These are phyloP conservation scores for Cryptococcus sp. DNA, from an alignment of 1,284 basidiomycete genomes.

Conservation along the genomic window DNA sequence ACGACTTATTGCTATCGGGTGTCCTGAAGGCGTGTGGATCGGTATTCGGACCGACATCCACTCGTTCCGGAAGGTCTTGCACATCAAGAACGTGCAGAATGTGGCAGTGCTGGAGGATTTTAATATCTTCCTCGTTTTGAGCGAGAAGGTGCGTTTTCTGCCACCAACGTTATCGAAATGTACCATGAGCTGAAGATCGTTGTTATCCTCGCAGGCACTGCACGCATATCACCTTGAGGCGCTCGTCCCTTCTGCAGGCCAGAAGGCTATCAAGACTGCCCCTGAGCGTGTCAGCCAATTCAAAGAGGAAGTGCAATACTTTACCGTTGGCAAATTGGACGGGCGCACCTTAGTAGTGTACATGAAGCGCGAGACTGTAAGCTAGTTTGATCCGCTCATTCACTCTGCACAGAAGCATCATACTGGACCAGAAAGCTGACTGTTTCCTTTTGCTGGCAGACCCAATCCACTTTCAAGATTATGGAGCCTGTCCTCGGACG, in stretches of 20 bases:
- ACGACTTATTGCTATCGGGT: constrained; percentile 85
- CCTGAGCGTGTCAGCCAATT: constrained; percentile 86
- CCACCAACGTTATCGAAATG: too few relatives aligned
- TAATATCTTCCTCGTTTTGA: constrained; percentile 90
- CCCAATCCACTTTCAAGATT: constrained; percentile 89
- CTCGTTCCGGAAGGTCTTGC: constrained; percentile 84
- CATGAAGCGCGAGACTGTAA: constrained; percentile 91
- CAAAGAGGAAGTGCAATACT: constrained; percentile 84
- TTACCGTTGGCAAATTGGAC: constrained; percentile 82
- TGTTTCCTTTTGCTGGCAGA: constrained; percentile 44
- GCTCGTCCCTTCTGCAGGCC: constrained; percentile 73
- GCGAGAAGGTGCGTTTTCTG: constrained; percentile 69
- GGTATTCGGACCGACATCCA: constrained; percentile 83
- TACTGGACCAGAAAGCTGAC: too few relatives aligned
- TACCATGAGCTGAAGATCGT: constrained; percentile 3
- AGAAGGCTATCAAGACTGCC: constrained; percentile 42
- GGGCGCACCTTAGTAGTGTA: constrained; percentile 87
- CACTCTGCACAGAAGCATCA: neutral
- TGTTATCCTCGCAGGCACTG: constrained; percentile 18
- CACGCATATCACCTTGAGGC: constrained; percentile 92
- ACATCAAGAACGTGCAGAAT: constrained; percentile 86
- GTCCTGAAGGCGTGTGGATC: constrained; percentile 95
- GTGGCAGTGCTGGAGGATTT: constrained; percentile 94
- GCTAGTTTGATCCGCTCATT: neutral
- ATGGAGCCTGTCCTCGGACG: constrained; percentile 87